Evolutionary conservation across 1,284 basidiomycete species (phyloP).

Genomic region (Cryptococcus sp.): DNA sequence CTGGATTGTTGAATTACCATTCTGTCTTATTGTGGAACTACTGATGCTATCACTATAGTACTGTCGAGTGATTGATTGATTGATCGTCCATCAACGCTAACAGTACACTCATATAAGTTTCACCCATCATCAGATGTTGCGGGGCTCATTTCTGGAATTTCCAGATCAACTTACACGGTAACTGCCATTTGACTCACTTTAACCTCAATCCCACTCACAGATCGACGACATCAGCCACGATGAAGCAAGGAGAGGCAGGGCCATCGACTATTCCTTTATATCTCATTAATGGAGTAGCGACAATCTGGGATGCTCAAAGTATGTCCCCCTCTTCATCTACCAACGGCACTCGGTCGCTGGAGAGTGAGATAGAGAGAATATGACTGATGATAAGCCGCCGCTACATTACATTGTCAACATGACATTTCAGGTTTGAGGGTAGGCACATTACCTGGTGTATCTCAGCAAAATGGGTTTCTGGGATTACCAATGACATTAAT

Average conservation of each 20-base stretch:
- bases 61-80: no score
- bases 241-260: not conserved
- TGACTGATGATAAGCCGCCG: conserved; percentile 61
- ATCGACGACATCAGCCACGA: no score
- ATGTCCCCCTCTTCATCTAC: conserved; percentile 9
- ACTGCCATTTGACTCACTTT: no score
- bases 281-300: conserved; percentile 44
- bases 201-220: no score
- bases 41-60: no score
- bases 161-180: not conserved
- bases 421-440: conserved; percentile 77
- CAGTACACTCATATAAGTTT: no score
- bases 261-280: conserved; percentile 39
- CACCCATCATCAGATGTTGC: no score
- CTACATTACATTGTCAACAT: conserved; percentile 68
- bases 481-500: conserved; percentile 83
- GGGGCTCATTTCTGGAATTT: not conserved
- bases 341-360: no score
- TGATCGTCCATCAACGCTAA: no score
- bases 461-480: conserved; percentile 95
- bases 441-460: conserved; percentile 88
- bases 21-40: no score
- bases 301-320: conserved; percentile 48
- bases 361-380: no score
- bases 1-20: no score